Evolutionary conservation across 2,329 filamentous ascomycete species (phyloP).

Genomic region (Aspergillus proliferans): DNA sequence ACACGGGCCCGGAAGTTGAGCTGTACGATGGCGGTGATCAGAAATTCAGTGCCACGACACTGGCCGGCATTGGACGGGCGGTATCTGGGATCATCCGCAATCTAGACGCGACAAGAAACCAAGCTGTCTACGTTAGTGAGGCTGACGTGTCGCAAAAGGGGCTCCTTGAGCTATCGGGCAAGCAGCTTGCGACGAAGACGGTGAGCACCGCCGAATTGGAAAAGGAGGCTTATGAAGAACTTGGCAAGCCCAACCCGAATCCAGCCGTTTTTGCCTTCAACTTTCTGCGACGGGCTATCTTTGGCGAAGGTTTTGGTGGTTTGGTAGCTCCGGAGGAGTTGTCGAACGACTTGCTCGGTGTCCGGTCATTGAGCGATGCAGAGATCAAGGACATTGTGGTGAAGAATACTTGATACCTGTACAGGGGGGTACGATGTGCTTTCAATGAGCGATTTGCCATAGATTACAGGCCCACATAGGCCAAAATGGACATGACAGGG

Average conservation of each 20-base stretch:
- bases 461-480: too few relatives aligned
- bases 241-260: conserved; percentile 24
- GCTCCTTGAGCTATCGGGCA: conserved; percentile 24
- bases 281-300: conserved; percentile 27
- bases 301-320: conserved; percentile 26
- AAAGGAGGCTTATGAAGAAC: conserved; percentile 21
- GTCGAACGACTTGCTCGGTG: conserved; percentile 36
- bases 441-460: too few relatives aligned
- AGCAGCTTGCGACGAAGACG: conserved; percentile 18
- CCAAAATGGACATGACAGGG: too few relatives aligned
- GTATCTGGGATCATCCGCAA: conserved; percentile 46
- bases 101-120: conserved; percentile 50
- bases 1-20: conserved; percentile 25
- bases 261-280: conserved; percentile 14
- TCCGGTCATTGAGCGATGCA: conserved; percentile 26
- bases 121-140: conserved; percentile 43
- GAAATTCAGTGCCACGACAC: conserved; percentile 44
- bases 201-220: conserved; percentile 23
- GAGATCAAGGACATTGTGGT: conserved; percentile 26
- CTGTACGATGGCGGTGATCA: conserved; percentile 49
- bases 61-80: conserved; percentile 43
- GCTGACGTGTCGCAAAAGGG: conserved; percentile 41
- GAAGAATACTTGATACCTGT: not conserved
- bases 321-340: conserved; percentile 19
- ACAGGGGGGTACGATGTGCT: too few relatives aligned